Percentiles rank a stretch among this genome's conserved stretches.
Evolutionary conservation across 2,329 filamentous ascomycete species (phyloP).

Genomic region (Scopulariopsis brevicaulis): DNA sequence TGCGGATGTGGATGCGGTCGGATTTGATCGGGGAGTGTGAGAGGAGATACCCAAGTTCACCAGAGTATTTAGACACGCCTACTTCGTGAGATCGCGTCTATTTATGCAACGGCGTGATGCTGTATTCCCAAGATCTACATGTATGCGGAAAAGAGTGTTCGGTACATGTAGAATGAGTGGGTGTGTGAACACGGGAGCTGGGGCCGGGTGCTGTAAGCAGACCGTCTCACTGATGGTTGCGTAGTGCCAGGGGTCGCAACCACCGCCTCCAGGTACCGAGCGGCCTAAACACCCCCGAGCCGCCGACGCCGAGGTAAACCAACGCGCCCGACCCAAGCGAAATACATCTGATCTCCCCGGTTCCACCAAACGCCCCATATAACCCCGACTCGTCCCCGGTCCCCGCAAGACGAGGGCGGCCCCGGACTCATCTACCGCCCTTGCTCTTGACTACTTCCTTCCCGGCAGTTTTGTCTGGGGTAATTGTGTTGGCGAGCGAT

Average conservation of each 20-base stretch:
- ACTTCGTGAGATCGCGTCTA: background rate
- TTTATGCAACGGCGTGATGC: background rate
- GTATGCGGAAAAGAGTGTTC: background rate
- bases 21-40: background rate
- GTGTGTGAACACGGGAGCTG: background rate
- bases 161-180: background rate
- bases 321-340: background rate
- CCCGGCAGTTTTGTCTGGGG: background rate
- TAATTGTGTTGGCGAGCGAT: background rate
- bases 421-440: background rate
- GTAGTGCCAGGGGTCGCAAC: background rate
- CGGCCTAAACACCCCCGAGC: background rate
- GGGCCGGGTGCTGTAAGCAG: background rate
- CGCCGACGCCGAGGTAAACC: background rate
- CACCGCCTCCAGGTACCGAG: background rate
- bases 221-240: background rate
- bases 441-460: background rate
- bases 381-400: background rate
- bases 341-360: slow-evolving; percentile 2
- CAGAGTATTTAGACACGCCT: background rate
- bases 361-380: background rate
- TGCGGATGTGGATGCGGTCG: background rate
- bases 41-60: background rate
- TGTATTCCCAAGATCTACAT: too few species aligned
- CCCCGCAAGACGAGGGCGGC: background rate